Conservation (phyloP, 768 basidiomycete species). For the Tulasnella sp. region DNA sequence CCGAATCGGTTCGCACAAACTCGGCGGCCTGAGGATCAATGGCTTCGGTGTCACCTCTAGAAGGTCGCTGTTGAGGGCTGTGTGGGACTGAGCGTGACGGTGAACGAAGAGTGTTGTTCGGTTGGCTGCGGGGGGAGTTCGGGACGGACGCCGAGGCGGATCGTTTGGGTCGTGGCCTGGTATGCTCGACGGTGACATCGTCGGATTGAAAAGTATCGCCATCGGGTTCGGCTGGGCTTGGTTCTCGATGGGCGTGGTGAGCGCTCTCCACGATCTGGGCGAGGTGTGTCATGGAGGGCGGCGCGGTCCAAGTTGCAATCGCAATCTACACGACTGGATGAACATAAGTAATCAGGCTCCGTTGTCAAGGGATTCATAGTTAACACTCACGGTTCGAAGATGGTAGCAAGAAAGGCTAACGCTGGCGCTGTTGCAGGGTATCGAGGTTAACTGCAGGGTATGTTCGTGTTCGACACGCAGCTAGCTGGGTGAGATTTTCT, state of each 20-base stretch:
- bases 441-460: background rate
- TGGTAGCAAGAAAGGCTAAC: background rate
- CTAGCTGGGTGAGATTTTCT: background rate
- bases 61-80: background rate
- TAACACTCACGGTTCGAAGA: background rate
- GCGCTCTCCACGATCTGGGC: slow-evolving; percentile 16
- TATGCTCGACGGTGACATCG: background rate
- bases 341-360: background rate
- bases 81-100: background rate
- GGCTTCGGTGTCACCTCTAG: background rate
- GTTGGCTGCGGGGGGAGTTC: background rate
- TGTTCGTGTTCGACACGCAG: background rate
- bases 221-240: too few species aligned
- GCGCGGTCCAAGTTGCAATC: background rate
- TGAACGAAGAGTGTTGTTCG: background rate
- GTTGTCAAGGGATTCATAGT: background rate
- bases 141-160: slow-evolving; percentile 7
- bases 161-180: background rate
- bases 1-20: slow-evolving; percentile 11
- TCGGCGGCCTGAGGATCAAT: slow-evolving; percentile 15
- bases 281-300: background rate
- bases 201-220: background rate
- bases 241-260: background rate
- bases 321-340: background rate
- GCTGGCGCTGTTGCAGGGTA: background rate